These are phyloP conservation scores for Magnolia kwangsiensis DNA, from an alignment of 164 flowering plant species.

Conservation along the genomic window DNA sequence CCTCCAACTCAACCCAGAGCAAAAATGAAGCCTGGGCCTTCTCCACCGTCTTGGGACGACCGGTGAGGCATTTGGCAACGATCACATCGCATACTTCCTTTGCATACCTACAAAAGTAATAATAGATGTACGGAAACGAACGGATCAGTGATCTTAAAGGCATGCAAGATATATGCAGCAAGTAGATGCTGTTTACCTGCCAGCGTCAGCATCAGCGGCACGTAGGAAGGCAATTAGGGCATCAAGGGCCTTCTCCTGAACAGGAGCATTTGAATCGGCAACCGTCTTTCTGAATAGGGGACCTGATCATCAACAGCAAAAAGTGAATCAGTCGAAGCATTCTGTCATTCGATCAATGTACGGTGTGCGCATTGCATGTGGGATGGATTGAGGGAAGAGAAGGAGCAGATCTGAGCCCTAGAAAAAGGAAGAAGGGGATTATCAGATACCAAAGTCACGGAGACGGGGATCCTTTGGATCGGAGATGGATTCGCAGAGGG, in stretches of 20 bases:
- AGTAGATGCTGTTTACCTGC: conserved; percentile 40
- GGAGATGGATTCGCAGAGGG: conserved; percentile 58
- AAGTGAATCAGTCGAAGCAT: background rate
- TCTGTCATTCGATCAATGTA: background rate
- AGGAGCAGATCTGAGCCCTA: background rate
- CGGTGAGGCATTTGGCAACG: conserved; percentile 83
- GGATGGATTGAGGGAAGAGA: background rate
- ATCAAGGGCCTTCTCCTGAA: conserved; percentile 92
- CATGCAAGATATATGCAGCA: background rate
- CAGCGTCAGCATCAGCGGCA: conserved; percentile 91
- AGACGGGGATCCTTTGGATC: conserved; percentile 90
- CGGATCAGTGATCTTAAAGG: background rate
- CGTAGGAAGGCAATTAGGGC: conserved; percentile 72
- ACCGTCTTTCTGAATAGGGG: conserved; percentile 73
- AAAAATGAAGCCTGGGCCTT: conserved; percentile 78
- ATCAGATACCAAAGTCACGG: conserved; percentile 69
- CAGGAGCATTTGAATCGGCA: conserved; percentile 67
- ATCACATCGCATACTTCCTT: conserved; percentile 89
- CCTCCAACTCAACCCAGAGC: conserved; percentile 97
- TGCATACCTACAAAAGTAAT: conserved; percentile 45
- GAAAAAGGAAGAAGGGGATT: background rate
- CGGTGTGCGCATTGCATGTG: background rate
- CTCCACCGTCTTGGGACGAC: conserved; percentile 96
- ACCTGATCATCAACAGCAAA: conserved; percentile 30
- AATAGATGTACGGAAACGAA: background rate